Base-by-base conservation (phyloP, 495 filamentous ascomycete genomes). In the Hamigera avellanea region DNA sequence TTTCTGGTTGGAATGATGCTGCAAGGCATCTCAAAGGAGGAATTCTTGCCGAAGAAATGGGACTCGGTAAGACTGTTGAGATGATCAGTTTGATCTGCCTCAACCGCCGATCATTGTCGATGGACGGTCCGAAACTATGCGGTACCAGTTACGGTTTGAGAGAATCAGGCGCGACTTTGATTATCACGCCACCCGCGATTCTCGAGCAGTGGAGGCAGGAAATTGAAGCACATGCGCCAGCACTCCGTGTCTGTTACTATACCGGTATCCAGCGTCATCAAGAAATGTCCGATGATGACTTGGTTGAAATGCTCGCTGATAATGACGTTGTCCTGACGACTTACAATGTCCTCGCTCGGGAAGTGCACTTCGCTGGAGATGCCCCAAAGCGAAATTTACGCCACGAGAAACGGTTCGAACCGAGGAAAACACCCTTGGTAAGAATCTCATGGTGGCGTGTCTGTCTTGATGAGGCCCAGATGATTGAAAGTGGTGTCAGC, bases 1-100 rank as follows among this genome's bases (percentile, higher is more conserved):
- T 66, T 2, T 55, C 54, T 17, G 30, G 55, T 6, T 77, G 78
- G 48, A 36, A 46, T 18, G 53, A 64, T 26, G 46, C 55, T 7
- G 53, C 45, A 16, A 36, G 53, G 21, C 27, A 54, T 17, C 45
- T 76, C 0, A 62, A 49, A 19, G 79, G 77, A 13, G 80, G 81
- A 0, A 74, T 84, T 19, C 69, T 98, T 14, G 85, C 87, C 0
- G 89, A 98, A 55, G 91, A 98, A 58, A 95, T 95, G 91, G 89
- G 89, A 0, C 62, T 98, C 3, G 91, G 91, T 1, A 98, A 98
- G 53, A 95, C 91, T 0, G 73, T 95, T 14, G 91, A 98, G 53
- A 69, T 89, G 34, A 83, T 91, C 31, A 73, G 81, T 2, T 57
- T 95, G 14, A 78, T 93, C 0, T 71, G 70, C 30, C 51, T 81